A percentile compares a stretch with the other conserved stretches of the same genome.
Evolutionary conservation across 2,329 filamentous ascomycete genomes (phyloP).

Genomic region (Epichloe scottii): DNA sequence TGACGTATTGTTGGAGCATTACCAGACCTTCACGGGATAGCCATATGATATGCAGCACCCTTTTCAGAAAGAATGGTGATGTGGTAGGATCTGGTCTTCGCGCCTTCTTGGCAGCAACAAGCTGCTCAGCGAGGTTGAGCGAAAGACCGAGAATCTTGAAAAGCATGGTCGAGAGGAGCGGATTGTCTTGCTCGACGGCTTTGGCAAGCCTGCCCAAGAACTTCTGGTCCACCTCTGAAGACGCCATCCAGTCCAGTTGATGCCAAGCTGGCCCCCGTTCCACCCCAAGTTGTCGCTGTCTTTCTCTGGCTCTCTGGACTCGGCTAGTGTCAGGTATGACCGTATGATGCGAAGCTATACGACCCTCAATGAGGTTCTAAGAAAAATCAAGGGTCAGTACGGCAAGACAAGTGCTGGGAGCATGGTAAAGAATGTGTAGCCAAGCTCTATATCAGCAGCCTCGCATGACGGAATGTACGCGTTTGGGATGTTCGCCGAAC

Average conservation of each 20-base stretch:
- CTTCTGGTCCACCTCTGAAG: conserved; percentile 94
- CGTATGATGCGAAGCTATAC: not conserved
- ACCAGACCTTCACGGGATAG: conserved; percentile 82
- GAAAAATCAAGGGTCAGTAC: not conserved
- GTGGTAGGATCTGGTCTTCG: conserved; percentile 70
- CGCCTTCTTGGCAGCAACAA: conserved; percentile 71
- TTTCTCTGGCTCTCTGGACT: not conserved
- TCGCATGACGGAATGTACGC: not conserved
- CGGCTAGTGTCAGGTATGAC: not conserved
- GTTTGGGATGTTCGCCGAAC: not conserved
- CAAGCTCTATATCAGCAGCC: not conserved
- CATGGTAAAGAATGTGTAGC: not conserved
- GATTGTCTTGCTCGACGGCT: conserved; percentile 63
- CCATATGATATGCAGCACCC: conserved; percentile 88
- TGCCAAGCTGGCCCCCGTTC: not conserved
- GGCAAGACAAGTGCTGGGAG: not conserved
- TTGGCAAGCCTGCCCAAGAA: conserved; percentile 83
- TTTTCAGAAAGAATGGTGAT: conserved; percentile 65
- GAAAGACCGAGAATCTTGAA: conserved; percentile 89
- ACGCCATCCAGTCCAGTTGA: conserved; percentile 55
- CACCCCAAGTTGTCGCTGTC: not conserved
- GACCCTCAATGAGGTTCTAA: conserved; percentile 1
- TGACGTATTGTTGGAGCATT: conserved; percentile 75
- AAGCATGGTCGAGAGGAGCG: conserved; percentile 66
- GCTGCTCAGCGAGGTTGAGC: conserved; percentile 71